phyloP scores from a whole-genome alignment of 306 rosid species.

The Alnus rubra region DNA sequence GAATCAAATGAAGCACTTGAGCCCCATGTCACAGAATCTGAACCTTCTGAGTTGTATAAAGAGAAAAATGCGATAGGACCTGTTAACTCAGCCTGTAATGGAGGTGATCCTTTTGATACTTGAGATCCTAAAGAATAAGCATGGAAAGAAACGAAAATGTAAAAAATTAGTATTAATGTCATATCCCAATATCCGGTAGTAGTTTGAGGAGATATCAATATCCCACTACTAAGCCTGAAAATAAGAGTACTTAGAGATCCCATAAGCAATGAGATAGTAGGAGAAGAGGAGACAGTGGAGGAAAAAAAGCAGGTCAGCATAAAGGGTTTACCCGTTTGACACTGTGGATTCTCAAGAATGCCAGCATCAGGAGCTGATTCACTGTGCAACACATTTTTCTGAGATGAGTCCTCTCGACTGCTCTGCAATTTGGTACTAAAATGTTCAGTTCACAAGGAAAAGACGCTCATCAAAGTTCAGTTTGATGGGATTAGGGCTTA shows the following conservation, averaged over 20 bases:
- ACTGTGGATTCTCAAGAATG: constrained; percentile 40
- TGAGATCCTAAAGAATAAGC: constrained; percentile 32
- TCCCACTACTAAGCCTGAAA: constrained; percentile 9
- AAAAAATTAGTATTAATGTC: background rate
- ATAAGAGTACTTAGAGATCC: background rate
- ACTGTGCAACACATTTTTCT: constrained; percentile 46
- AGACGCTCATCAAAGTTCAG: background rate
- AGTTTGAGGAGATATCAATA: constrained; percentile 6
- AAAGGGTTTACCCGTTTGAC: constrained; percentile 45
- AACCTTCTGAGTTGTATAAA: constrained; percentile 27
- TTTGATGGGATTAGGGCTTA: background rate
- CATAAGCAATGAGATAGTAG: background rate
- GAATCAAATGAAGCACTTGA: constrained; percentile 35
- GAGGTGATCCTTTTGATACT: constrained; percentile 21
- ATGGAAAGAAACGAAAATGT: constrained; percentile 17
- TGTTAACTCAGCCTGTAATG: constrained; percentile 20
- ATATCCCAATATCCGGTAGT: constrained; percentile 5
- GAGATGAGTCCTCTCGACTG: constrained; percentile 44
- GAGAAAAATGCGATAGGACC: constrained; percentile 25
- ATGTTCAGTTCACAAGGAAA: constrained; percentile 25
- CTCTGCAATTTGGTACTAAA: constrained; percentile 49
- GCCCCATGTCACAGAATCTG: constrained; percentile 27
- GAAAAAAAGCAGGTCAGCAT: background rate
- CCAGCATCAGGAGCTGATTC: constrained; percentile 37
- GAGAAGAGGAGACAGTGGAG: constrained; percentile 4